These are phyloP conservation scores for Actinomucor elegans DNA, from an alignment of 371 early-diverging fungal species.

Conservation along the genomic window DNA sequence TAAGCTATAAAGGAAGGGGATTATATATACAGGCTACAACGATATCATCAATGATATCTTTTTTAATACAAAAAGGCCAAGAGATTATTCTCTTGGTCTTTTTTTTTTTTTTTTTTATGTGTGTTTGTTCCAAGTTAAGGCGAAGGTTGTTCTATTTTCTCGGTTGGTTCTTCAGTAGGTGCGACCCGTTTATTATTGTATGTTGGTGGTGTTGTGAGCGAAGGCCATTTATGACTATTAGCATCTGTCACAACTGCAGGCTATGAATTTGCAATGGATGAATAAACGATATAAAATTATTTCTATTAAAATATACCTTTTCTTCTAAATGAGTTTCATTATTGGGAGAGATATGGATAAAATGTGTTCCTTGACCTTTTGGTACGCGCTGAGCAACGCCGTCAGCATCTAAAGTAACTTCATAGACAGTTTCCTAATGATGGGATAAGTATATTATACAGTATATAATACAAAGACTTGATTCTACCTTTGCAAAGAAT, in stretches of 20 bases:
- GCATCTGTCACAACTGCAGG: constrained; percentile 8
- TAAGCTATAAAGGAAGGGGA: background rate
- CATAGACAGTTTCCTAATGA: constrained; percentile 41
- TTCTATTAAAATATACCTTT: constrained; percentile 22
- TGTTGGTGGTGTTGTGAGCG: constrained; percentile 10
- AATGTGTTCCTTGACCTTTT: constrained; percentile 47
- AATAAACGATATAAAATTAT: background rate
- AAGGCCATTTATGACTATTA: constrained; percentile 10
- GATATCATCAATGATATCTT: background rate
- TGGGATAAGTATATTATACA: no score
- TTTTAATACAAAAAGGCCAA: no score
- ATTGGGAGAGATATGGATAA: constrained; percentile 38
- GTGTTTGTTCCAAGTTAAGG: constrained; percentile 1
- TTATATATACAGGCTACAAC: constrained; percentile 3
- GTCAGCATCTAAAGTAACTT: constrained; percentile 42
- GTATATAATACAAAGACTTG: background rate
- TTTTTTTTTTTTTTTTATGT: constrained; percentile 6
- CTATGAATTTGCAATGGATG: constrained; percentile 5
- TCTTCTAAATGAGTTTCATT: constrained; percentile 40
- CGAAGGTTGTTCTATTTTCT: constrained; percentile 2
- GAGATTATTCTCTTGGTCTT: constrained; percentile 1
- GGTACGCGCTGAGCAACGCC: constrained; percentile 49
- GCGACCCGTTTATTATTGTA: constrained; percentile 18
- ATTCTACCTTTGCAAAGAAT: constrained; percentile 28
- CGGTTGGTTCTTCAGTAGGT: constrained; percentile 3